Percentiles rank a stretch among this genome's conserved stretches.
phyloP scores from a whole-genome alignment of 768 basidiomycete genomes.

The Inosperma sp. region DNA sequence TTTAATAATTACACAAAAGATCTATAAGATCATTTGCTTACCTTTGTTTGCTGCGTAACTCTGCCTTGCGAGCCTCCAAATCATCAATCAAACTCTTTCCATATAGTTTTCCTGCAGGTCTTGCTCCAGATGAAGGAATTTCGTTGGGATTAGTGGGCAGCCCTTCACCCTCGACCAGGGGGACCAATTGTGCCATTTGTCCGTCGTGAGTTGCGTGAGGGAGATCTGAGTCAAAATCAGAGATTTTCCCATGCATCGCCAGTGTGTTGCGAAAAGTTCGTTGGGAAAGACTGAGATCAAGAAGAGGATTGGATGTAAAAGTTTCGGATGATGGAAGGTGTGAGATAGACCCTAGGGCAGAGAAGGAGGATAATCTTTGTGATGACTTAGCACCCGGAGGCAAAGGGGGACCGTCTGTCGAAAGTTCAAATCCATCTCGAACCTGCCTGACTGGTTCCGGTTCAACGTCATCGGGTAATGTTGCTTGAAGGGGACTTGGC shows the following conservation, averaged over 20 bases:
- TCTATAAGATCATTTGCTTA: conserved; percentile 30
- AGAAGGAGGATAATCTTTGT: conserved; percentile 43
- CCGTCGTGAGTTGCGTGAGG: conserved; percentile 76
- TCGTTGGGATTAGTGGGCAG: conserved; percentile 25
- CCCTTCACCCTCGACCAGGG: conserved; percentile 35
- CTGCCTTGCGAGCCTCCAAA: conserved; percentile 75
- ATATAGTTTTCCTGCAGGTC: conserved; percentile 79
- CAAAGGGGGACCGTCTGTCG: conserved; percentile 70
- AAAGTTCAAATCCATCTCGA: conserved; percentile 58
- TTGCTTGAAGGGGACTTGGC: conserved; percentile 78
- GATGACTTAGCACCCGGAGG: conserved; percentile 67
- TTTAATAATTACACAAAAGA: neutral
- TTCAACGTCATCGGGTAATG: conserved; percentile 29
- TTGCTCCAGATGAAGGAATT: conserved; percentile 35
- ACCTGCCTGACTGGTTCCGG: conserved; percentile 32
- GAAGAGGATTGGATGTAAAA: conserved; percentile 74
- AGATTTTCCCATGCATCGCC: conserved; percentile 58
- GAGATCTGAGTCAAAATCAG: conserved; percentile 55
- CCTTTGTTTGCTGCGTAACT: conserved; percentile 82
- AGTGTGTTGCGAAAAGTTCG: conserved; percentile 83
- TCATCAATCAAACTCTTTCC: conserved; percentile 90
- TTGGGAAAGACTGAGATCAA: conserved; percentile 71
- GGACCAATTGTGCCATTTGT: conserved; percentile 59
- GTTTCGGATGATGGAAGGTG: conserved; percentile 53
- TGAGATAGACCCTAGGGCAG: conserved; percentile 25